These are phyloP conservation scores for Apophysomyces trapeziformis DNA, from an alignment of 371 early-diverging fungal genomes.

Conservation along the genomic window DNA sequence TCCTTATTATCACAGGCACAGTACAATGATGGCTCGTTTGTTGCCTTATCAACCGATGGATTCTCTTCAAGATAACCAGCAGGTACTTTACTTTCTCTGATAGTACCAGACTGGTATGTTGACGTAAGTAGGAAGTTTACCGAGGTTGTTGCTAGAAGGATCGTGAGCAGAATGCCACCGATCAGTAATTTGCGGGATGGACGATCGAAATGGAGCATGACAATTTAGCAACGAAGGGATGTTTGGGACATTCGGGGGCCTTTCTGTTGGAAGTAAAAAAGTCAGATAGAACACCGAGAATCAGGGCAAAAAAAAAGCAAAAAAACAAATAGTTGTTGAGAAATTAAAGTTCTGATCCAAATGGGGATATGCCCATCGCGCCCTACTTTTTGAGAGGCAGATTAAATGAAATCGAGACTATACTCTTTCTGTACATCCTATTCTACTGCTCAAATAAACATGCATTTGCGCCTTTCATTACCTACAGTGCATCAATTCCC, in stretches of 20 bases:
- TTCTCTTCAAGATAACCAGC: slow-evolving; percentile 17
- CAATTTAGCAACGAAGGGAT: not conserved
- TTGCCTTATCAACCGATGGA: not conserved
- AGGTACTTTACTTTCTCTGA: not conserved
- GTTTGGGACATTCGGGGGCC: not conserved
- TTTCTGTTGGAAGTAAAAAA: not conserved
- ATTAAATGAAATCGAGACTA: not conserved
- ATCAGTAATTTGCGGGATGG: slow-evolving; percentile 4
- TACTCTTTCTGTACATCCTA: not conserved
- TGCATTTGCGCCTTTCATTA: no score
- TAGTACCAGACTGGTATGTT: not conserved
- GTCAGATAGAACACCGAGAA: slow-evolving; percentile 8
- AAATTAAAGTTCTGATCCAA: slow-evolving; percentile 10
- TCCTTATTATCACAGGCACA: slow-evolving; percentile 16
- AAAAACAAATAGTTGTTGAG: not conserved
- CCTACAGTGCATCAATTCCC: no score
- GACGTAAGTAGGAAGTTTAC: slow-evolving; percentile 9
- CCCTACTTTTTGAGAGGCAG: slow-evolving; percentile 1
- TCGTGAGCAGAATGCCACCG: not conserved
- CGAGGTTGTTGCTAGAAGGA: not conserved
- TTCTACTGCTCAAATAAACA: no score
- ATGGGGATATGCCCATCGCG: slow-evolving; percentile 6
- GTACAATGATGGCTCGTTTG: slow-evolving; percentile 6
- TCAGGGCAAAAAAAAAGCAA: slow-evolving; percentile 4
- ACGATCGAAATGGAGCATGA: slow-evolving; percentile 5